Evolutionary conservation across 78 protist genomes (phyloP).

Genomic region (Dictyostelium purpureum): DNA sequence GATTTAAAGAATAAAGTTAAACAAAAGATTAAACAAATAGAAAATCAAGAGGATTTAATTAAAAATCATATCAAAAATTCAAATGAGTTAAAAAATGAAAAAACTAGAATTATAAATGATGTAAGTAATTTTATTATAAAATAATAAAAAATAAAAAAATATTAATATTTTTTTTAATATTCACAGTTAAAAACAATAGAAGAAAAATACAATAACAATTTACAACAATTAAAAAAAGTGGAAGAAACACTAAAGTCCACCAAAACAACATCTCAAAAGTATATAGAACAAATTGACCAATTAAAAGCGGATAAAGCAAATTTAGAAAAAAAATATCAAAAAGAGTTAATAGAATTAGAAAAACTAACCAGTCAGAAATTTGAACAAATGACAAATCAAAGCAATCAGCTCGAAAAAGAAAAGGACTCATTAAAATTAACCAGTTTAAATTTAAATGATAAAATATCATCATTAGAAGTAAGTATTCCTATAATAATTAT

Average conservation of each 20-base stretch:
- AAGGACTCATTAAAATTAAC: not conserved
- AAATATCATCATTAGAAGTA: not conserved
- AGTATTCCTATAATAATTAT: not conserved
- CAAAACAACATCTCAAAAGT: not conserved
- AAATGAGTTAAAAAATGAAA: conserved; percentile 12
- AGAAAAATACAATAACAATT: not conserved
- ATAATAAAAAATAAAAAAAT: not conserved
- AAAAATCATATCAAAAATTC: not conserved
- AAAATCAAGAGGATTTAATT: not conserved
- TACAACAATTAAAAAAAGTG: not conserved
- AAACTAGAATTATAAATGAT: not conserved
- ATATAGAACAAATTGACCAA: not conserved
- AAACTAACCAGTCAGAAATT: not conserved
- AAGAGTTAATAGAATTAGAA: conserved; percentile 1
- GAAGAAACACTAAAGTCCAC: not conserved
- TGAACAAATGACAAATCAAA: not conserved
- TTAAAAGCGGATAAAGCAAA: not conserved
- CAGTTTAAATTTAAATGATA: not conserved
- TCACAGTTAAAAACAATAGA: not conserved
- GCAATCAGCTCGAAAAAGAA: not conserved
- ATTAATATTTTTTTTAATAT: not conserved
- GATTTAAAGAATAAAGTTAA: not conserved
- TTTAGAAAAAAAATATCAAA: not conserved
- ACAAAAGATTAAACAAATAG: not conserved
- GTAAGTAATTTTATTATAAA: not conserved